Evolutionary conservation across 257 asterid species (phyloP).

Genomic region (Plantago elongata): DNA sequence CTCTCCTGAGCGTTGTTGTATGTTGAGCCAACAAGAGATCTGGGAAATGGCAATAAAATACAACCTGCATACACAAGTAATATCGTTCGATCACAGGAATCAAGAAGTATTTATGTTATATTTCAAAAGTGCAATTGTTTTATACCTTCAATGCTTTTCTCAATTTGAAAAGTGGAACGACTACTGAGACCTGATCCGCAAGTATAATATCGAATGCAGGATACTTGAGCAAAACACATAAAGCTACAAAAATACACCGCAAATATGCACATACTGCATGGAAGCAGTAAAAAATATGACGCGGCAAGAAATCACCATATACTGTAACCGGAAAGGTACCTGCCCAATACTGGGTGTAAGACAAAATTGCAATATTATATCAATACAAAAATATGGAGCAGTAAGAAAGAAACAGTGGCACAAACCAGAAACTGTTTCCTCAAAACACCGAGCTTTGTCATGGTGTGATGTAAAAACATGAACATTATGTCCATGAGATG

Average conservation of each 20-base stretch:
- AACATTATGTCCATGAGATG: slow-evolving; percentile 71
- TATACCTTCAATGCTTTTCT: slow-evolving; percentile 76
- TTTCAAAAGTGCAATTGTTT: slow-evolving; percentile 7
- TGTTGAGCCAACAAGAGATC: slow-evolving; percentile 87
- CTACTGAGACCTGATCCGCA: slow-evolving; percentile 88
- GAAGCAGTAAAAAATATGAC: slow-evolving; percentile 67
- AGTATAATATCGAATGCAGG: slow-evolving; percentile 72
- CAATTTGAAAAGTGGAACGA: slow-evolving; percentile 68
- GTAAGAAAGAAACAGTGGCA: too few relatives aligned
- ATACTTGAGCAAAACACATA: slow-evolving; percentile 59
- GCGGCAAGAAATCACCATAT: slow-evolving; percentile 80
- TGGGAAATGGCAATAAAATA: slow-evolving; percentile 96
- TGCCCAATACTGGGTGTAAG: slow-evolving; percentile 20
- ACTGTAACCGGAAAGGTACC: slow-evolving; percentile 76
- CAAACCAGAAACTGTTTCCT: slow-evolving; percentile 35
- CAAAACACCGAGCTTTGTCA: slow-evolving; percentile 80
- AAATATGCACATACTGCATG: slow-evolving; percentile 91
- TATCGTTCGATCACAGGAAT: background rate
- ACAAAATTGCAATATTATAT: too few relatives aligned
- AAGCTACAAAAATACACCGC: slow-evolving; percentile 83
- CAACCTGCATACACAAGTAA: slow-evolving; percentile 44
- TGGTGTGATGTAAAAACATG: slow-evolving; percentile 90
- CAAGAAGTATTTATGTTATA: background rate
- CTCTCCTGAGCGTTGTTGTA: slow-evolving; percentile 65
- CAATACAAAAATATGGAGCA: too few relatives aligned